Evolutionary conservation across 1,139 yeast species (phyloP).

Genomic region (Taiozyma sp.): DNA sequence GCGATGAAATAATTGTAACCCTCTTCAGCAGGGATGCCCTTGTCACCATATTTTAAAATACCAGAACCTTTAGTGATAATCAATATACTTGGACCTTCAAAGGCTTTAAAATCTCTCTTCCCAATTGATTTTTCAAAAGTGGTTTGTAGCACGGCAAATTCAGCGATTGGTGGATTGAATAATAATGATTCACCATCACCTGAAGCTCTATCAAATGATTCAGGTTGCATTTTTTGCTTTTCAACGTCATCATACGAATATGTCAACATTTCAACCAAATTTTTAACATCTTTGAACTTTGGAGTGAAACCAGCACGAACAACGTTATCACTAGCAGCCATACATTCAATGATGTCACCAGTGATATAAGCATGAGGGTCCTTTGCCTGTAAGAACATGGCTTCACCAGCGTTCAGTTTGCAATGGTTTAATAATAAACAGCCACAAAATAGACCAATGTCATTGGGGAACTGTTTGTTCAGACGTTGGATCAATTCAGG

Average conservation of each 20-base stretch:
- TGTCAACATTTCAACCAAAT: constrained; percentile 86
- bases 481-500: constrained; percentile 73
- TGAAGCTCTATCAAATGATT: constrained; percentile 53
- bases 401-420: constrained; percentile 82
- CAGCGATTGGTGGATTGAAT: constrained; percentile 96
- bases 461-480: constrained; percentile 86
- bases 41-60: constrained; percentile 40
- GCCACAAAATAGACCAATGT: constrained; percentile 94
- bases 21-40: constrained; percentile 42
- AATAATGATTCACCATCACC: constrained; percentile 67
- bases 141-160: constrained; percentile 87
- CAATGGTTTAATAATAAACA: constrained; percentile 90
- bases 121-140: constrained; percentile 44
- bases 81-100: constrained; percentile 86
- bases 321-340: constrained; percentile 98
- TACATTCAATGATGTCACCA: constrained; percentile 97
- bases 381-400: constrained; percentile 93
- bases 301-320: constrained; percentile 99
- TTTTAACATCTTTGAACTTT: constrained; percentile 90
- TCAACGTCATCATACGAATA: constrained; percentile 86
- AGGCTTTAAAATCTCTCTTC: constrained; percentile 44
- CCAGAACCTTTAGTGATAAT: constrained; percentile 85
- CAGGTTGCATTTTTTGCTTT: constrained; percentile 85
- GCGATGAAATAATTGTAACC: constrained; percentile 87
- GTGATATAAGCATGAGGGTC: constrained; percentile 97